A percentile compares a stretch with the other conserved stretches of the same genome.
These are phyloP conservation scores for Suhomyces emberorum DNA, from an alignment of 805 yeast species.

Conservation along the genomic window DNA sequence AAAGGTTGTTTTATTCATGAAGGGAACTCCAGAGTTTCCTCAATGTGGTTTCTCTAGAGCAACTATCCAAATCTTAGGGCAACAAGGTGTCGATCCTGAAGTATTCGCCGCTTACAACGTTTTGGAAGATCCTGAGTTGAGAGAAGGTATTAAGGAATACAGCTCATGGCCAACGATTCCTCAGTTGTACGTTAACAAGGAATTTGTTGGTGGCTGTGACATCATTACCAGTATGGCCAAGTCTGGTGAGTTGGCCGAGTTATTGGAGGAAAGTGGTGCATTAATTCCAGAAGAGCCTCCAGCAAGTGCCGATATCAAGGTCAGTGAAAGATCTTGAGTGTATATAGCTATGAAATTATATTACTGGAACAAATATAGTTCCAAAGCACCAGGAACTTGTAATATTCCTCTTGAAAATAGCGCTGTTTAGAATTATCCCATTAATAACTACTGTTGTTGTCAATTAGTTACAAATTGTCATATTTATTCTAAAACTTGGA, in stretches of 20 bases:
- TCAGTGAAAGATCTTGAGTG: slow-evolving; percentile 28
- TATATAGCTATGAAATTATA: too few species aligned
- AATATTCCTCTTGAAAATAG: too few species aligned
- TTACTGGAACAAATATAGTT: too few species aligned
- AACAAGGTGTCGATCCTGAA: slow-evolving; percentile 93
- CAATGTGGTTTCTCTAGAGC: slow-evolving; percentile 97
- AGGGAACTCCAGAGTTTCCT: slow-evolving; percentile 97
- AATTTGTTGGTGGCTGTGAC: slow-evolving; percentile 97
- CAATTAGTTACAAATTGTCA: too few species aligned
- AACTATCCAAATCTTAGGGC: slow-evolving; percentile 88
- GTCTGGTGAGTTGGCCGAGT: slow-evolving; percentile 82
- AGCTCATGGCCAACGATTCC: slow-evolving; percentile 99
- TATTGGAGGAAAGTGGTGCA: slow-evolving; percentile 75
- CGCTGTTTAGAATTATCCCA: too few species aligned
- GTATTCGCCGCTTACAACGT: slow-evolving; percentile 98
- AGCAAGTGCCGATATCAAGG: slow-evolving; percentile 32
- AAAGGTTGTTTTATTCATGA: slow-evolving; percentile 96
- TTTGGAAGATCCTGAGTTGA: slow-evolving; percentile 87
- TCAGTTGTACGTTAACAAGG: slow-evolving; percentile 85
- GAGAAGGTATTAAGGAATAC: slow-evolving; percentile 94
- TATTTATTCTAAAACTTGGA: too few species aligned
- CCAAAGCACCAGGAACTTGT: too few species aligned
- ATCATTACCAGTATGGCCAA: slow-evolving; percentile 89
- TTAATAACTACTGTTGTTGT: too few species aligned
- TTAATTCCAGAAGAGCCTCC: slow-evolving; percentile 72